These are phyloP conservation scores for Nakazawaea wyomingensis DNA, from an alignment of 805 yeast genomes.

Conservation along the genomic window DNA sequence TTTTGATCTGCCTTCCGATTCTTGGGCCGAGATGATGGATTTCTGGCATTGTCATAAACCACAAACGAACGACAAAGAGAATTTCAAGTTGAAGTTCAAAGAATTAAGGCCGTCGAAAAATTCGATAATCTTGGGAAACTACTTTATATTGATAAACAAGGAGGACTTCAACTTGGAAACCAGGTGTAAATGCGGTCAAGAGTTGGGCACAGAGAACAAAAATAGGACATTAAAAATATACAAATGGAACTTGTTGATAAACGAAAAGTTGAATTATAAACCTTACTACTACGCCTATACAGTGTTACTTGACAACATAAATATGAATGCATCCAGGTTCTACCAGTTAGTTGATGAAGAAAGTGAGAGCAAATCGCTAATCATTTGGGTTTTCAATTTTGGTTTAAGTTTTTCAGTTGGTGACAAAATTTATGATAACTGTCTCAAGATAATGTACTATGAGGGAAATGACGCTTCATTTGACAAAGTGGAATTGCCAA, in stretches of 20 bases:
- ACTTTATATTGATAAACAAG: slow-evolving; percentile 42
- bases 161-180: slow-evolving; percentile 16
- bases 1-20: slow-evolving; percentile 79
- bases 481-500: slow-evolving; percentile 32
- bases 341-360: slow-evolving; percentile 22
- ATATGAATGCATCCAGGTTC: slow-evolving; percentile 35
- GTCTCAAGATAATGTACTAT: slow-evolving; percentile 43
- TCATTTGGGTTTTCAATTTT: slow-evolving; percentile 48
- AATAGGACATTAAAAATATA: slow-evolving; percentile 31
- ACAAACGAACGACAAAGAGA: slow-evolving; percentile 20
- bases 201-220: slow-evolving; percentile 36
- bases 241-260: slow-evolving; percentile 52
- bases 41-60: slow-evolving; percentile 97
- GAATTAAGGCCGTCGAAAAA: slow-evolving; percentile 37
- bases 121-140: slow-evolving; percentile 49
- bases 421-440: slow-evolving; percentile 15
- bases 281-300: slow-evolving; percentile 34
- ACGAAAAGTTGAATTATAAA: slow-evolving; percentile 25
- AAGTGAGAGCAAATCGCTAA: slow-evolving; percentile 11
- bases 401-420: slow-evolving; percentile 25
- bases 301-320: slow-evolving; percentile 36
- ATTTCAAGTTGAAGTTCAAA: slow-evolving; percentile 26
- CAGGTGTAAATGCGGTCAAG: slow-evolving; percentile 27
- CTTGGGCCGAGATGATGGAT: slow-evolving; percentile 94
- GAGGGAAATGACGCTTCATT: slow-evolving; percentile 30